Percentiles rank a stretch among this genome's conserved stretches.
These are phyloP conservation scores for Carex pumila DNA, from an alignment of 176 grass and related monocot genomes.

Conservation along the genomic window DNA sequence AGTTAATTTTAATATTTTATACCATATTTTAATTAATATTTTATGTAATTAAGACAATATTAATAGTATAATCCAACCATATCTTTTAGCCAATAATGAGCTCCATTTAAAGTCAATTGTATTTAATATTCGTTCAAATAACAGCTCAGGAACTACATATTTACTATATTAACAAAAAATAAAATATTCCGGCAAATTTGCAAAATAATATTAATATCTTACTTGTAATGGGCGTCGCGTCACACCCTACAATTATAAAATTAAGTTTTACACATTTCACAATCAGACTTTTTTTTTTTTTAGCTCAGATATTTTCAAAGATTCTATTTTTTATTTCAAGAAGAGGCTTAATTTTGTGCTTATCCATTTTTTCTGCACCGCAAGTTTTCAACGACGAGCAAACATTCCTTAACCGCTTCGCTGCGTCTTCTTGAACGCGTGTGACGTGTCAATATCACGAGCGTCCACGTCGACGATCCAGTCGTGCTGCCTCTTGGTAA, in stretches of 20 bases:
- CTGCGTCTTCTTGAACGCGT: neutral
- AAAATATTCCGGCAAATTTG: neutral
- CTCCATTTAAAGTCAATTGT: neutral
- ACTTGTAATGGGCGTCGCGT: neutral
- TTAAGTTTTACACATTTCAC: neutral
- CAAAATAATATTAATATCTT: neutral
- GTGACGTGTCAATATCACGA: neutral
- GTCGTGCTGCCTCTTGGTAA: neutral
- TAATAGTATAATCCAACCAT: too few relatives aligned
- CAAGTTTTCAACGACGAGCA: neutral
- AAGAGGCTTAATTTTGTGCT: neutral
- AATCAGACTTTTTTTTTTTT: neutral
- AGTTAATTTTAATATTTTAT: too few relatives aligned
- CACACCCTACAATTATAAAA: neutral
- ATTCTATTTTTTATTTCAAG: neutral
- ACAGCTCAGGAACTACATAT: neutral
- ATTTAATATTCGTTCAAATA: neutral
- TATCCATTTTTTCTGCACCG: slow-evolving; percentile 5
- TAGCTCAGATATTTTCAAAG: neutral
- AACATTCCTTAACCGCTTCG: neutral
- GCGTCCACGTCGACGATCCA: neutral
- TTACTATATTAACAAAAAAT: neutral
- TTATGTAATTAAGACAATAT: too few relatives aligned
- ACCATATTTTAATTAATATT: too few relatives aligned
- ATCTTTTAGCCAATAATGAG: neutral